These are phyloP conservation scores for Wickerhamomyces queroliae DNA, from an alignment of 805 yeast species.

Conservation along the genomic window DNA sequence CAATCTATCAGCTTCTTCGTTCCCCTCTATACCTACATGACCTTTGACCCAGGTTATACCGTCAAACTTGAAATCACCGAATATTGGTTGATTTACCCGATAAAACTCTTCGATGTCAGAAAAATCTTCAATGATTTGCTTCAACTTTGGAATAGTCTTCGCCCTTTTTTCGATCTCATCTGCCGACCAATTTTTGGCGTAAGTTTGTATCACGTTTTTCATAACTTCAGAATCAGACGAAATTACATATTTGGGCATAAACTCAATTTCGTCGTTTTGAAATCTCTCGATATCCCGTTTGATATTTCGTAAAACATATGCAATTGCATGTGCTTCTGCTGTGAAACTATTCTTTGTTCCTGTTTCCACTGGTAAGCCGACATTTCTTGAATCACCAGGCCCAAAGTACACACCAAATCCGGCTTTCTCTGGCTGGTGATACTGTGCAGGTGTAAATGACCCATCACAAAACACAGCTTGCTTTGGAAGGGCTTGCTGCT, in stretches of 20 bases:
- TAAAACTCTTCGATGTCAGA: conserved; percentile 33
- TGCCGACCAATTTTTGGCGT: conserved; percentile 53
- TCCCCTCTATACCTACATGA: conserved; percentile 65
- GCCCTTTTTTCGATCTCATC: conserved; percentile 44
- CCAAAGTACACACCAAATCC: conserved; percentile 83
- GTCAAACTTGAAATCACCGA: conserved; percentile 31
- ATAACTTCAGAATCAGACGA: conserved; percentile 71
- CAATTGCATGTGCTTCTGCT: conserved; percentile 72
- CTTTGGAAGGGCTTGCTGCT: conserved; percentile 4
- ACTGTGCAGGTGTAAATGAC: too few species aligned
- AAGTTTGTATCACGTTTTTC: conserved; percentile 51
- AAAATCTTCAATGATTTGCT: conserved; percentile 37
- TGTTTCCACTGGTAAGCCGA: conserved; percentile 42
- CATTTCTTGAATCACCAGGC: conserved; percentile 43
- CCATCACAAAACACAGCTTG: conserved; percentile 68
- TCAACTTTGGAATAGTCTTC: conserved; percentile 24
- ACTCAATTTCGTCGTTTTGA: conserved; percentile 9
- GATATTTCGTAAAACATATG: conserved; percentile 44
- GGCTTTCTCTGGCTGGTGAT: too few species aligned
- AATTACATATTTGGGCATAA: conserved; percentile 33
- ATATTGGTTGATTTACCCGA: conserved; percentile 14
- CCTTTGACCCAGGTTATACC: conserved; percentile 65
- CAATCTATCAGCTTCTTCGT: conserved; percentile 68
- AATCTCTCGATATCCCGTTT: conserved; percentile 24
- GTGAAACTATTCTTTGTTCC: conserved; percentile 65